Conservation (phyloP, 1,139 yeast genomes). For the Yamadazyma triangularis region DNA sequence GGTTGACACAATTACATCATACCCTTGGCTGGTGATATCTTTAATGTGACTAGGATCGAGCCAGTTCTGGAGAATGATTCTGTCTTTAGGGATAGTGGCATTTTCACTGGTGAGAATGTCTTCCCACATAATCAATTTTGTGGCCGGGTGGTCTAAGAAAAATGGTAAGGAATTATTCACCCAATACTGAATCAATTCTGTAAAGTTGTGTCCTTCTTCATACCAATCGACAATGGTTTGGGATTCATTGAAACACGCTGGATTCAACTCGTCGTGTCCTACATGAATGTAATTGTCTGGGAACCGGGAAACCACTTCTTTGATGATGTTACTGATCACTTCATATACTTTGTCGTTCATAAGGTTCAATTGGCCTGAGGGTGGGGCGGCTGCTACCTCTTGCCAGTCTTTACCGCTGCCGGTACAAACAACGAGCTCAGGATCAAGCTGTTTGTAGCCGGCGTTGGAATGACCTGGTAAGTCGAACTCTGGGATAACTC, state of each 20-base stretch:
- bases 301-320: conserved; percentile 31
- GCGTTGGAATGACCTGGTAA: conserved; percentile 45
- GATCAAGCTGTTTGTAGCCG: conserved; percentile 37
- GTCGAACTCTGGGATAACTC: conserved; percentile 45
- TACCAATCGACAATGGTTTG: conserved; percentile 3
- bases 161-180: conserved; percentile 34
- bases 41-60: conserved; percentile 22
- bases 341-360: conserved; percentile 29
- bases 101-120: conserved; percentile 29
- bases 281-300: conserved; percentile 39
- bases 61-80: conserved; percentile 40
- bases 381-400: conserved; percentile 39
- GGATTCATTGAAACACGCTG: conserved; percentile 34
- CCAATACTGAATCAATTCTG: conserved; percentile 35
- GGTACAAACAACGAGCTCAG: conserved; percentile 30
- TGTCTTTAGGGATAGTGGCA: conserved; percentile 15
- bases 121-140: conserved; percentile 14
- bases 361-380: conserved; percentile 43
- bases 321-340: conserved; percentile 28
- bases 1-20: conserved; percentile 40
- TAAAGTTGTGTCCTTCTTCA: conserved; percentile 2
- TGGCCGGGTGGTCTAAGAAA: conserved; percentile 12
- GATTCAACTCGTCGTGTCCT: conserved; percentile 40
- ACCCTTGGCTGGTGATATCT: conserved; percentile 29
- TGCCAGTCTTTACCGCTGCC: conserved; percentile 25